These are phyloP conservation scores for Dendrocalamus sinicus DNA, from an alignment of 176 grass and related monocot species.

Conservation along the genomic window DNA sequence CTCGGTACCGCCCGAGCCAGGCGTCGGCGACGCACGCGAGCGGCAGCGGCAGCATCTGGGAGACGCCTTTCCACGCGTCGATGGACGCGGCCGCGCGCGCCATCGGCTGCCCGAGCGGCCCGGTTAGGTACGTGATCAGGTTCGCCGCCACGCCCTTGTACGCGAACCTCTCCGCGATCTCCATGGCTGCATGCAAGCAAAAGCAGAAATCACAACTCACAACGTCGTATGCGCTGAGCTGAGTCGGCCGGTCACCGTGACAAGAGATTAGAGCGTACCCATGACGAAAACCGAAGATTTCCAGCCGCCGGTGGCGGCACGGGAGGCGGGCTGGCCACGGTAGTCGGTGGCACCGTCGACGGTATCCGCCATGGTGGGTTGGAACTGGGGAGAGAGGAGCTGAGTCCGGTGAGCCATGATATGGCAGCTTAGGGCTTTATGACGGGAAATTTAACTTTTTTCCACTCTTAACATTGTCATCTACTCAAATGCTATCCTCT, in stretches of 20 bases:
- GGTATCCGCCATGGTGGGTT: constrained; percentile 32
- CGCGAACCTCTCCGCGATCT: constrained; percentile 64
- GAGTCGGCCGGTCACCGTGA: neutral
- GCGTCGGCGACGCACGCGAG: constrained; percentile 63
- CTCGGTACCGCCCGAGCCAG: constrained; percentile 61
- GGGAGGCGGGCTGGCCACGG: constrained; percentile 50
- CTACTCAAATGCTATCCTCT: too few relatives aligned
- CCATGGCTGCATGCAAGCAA: constrained; percentile 42
- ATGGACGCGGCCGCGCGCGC: constrained; percentile 63
- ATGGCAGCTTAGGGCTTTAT: constrained; percentile 18
- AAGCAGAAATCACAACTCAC: neutral
- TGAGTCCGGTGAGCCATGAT: constrained; percentile 25
- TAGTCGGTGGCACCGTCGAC: constrained; percentile 59
- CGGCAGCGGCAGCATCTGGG: constrained; percentile 66
- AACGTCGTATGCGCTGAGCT: neutral
- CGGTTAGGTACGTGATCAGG: constrained; percentile 73
- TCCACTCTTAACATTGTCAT: too few relatives aligned
- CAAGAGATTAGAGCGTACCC: constrained; percentile 41
- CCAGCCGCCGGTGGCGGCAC: constrained; percentile 76
- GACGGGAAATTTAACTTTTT: too few relatives aligned
- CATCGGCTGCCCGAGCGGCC: constrained; percentile 56
- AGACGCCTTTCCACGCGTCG: constrained; percentile 61
- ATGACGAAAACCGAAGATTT: constrained; percentile 75
- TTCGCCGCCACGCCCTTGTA: constrained; percentile 58
- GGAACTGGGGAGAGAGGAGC: neutral